Conservation (phyloP, 2,329 filamentous ascomycete species). For the Beauveria varroae region DNA sequence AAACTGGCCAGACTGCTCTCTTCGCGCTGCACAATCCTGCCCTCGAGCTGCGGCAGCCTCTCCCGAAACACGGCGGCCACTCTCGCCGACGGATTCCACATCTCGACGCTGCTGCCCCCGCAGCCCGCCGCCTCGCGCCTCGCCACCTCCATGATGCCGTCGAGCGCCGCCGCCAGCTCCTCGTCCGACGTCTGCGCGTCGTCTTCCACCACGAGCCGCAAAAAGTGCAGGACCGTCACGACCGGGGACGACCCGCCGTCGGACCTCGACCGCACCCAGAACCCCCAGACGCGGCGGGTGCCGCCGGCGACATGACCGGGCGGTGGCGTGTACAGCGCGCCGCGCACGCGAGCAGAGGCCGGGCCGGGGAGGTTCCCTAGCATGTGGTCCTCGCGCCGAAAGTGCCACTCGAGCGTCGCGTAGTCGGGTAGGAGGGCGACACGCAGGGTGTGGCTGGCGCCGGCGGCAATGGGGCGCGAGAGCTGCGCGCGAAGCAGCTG, state of each 20-base stretch:
- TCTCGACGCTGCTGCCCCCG: slow-evolving; percentile 61
- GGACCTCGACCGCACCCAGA: slow-evolving; percentile 64
- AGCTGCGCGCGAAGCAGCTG: slow-evolving; percentile 49
- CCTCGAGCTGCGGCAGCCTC: slow-evolving; percentile 35
- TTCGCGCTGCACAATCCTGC: slow-evolving; percentile 48
- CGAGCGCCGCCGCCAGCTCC: slow-evolving; percentile 46
- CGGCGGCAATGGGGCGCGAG: slow-evolving; percentile 16
- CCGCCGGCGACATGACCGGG: slow-evolving; percentile 25
- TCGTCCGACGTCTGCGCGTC: slow-evolving; percentile 28
- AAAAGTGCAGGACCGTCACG: slow-evolving; percentile 61
- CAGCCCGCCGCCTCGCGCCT: slow-evolving; percentile 64
- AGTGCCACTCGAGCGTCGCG: slow-evolving; percentile 49
- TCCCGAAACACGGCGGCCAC: slow-evolving; percentile 39
- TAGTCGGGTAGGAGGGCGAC: slow-evolving; percentile 26
- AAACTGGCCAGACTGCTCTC: slow-evolving; percentile 62
- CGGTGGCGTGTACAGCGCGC: slow-evolving; percentile 54
- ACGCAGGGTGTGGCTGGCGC: slow-evolving; percentile 21
- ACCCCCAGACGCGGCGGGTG: slow-evolving; percentile 60
- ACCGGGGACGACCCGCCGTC: slow-evolving; percentile 37
- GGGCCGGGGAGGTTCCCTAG: slow-evolving; percentile 51
- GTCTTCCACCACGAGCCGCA: slow-evolving; percentile 62
- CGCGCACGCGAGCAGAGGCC: slow-evolving; percentile 51
- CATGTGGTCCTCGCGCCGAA: slow-evolving; percentile 71
- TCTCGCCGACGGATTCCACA: slow-evolving; percentile 72
- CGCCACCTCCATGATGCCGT: slow-evolving; percentile 58